Conservation (phyloP, 2,329 filamentous ascomycete species). For the Aspergillus neoniger region DNA sequence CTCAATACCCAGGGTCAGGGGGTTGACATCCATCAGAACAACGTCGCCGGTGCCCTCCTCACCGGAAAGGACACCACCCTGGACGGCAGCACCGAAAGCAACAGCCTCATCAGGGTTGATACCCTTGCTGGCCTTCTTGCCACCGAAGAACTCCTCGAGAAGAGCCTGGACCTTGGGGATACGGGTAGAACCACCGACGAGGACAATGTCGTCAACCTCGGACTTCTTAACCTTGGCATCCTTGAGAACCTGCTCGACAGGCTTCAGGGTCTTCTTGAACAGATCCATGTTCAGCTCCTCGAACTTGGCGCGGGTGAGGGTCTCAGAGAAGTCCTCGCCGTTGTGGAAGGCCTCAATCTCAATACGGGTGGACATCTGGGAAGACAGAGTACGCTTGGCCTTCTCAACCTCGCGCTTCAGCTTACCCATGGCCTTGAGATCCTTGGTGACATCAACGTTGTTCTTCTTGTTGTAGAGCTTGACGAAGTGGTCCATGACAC, state of each 20-base stretch:
- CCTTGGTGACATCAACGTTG: constrained; percentile 86
- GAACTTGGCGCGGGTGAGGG: constrained; percentile 96
- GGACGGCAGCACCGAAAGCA: constrained; percentile 94
- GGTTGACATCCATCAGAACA: constrained; percentile 97
- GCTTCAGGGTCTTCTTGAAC: constrained; percentile 99
- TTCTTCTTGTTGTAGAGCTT: constrained; percentile 99
- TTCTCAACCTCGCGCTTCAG: constrained; percentile 99
- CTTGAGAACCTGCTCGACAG: constrained; percentile 97
- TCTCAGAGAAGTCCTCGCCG: constrained; percentile 98
- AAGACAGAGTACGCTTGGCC: constrained; percentile 97
- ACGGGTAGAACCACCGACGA: constrained; percentile 98
- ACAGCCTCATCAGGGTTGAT: constrained; percentile 99
- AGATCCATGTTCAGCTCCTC: constrained; percentile 98
- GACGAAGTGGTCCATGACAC: constrained; percentile 92
- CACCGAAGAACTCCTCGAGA: constrained; percentile 91
- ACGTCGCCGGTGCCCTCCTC: constrained; percentile 78
- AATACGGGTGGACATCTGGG: constrained; percentile 88
- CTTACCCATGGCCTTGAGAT: constrained; percentile 98
- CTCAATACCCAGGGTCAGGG: constrained; percentile 93
- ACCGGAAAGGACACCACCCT: constrained; percentile 91
- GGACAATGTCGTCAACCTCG: constrained; percentile 93
- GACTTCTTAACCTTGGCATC: constrained; percentile 96
- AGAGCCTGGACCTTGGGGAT: constrained; percentile 96
- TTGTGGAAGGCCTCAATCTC: constrained; percentile 98
- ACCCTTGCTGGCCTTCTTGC: constrained; percentile 98